Evolutionary conservation across 352 stramenopile species (phyloP).

Genomic region (Aphanomyces cochlioides): DNA sequence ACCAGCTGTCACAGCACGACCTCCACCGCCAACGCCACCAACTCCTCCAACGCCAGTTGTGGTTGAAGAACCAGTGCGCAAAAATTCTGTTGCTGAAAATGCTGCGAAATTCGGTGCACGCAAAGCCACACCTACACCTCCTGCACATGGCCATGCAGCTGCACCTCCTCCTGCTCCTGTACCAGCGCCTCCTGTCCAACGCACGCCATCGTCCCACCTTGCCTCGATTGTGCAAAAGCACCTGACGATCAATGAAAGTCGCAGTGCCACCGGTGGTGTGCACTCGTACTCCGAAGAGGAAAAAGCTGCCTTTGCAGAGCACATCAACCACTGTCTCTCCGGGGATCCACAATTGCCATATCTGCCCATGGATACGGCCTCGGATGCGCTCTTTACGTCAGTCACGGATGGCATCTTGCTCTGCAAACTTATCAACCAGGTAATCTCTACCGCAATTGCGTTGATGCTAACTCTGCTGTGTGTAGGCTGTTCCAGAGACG

Average conservation of each 20-base stretch:
- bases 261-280: constrained; percentile 62
- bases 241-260: constrained; percentile 72
- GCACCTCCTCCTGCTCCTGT: background rate
- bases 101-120: constrained; percentile 22
- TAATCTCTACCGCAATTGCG: background rate
- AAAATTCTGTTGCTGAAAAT: constrained; percentile 16
- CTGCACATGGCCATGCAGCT: background rate
- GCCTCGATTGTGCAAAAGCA: constrained; percentile 30
- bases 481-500: constrained; percentile 79
- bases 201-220: constrained; percentile 10
- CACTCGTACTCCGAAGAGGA: constrained; percentile 91
- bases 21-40: background rate
- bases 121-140: background rate
- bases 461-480: background rate
- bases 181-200: background rate
- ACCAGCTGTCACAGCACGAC: background rate
- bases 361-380: constrained; percentile 72
- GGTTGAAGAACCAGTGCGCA: constrained; percentile 15
- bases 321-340: constrained; percentile 88
- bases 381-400: constrained; percentile 69
- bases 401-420: constrained; percentile 83
- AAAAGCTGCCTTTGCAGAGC: constrained; percentile 85
- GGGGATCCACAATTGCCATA: constrained; percentile 58
- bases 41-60: constrained; percentile 32
- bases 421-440: constrained; percentile 90